Percentiles rank a stretch among this genome's conserved stretches.
phyloP scores from a whole-genome alignment of 164 flowering plant species.

The Sedum album region DNA sequence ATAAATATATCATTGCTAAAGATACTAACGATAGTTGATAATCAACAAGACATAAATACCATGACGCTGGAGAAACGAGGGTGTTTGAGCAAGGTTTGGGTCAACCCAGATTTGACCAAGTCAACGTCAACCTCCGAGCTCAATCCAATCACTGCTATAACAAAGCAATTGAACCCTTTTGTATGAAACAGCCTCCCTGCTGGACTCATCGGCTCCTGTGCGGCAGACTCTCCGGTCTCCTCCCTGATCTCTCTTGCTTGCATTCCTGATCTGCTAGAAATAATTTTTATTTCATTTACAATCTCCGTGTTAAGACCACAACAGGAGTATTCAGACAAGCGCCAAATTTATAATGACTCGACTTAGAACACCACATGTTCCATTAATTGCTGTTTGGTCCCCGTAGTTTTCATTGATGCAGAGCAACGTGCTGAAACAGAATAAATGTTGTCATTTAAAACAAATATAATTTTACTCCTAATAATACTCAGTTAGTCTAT shows the following conservation, averaged over 20 bases:
- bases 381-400: too few species aligned
- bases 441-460: too few species aligned
- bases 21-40: too few species aligned
- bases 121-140: slow-evolving; percentile 3
- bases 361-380: too few species aligned
- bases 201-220: slow-evolving; percentile 8
- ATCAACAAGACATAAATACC: background rate
- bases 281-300: background rate
- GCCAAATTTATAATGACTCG: background rate
- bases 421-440: too few species aligned
- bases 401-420: too few species aligned
- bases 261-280: background rate
- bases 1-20: too few species aligned
- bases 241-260: background rate
- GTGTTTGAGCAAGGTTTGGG: slow-evolving; percentile 1
- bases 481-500: too few species aligned
- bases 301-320: background rate
- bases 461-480: too few species aligned
- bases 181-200: background rate
- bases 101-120: background rate
- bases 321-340: background rate
- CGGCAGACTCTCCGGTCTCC: background rate
- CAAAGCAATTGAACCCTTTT: background rate
- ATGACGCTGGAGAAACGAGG: slow-evolving; percentile 7
- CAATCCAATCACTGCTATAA: slow-evolving; percentile 3